Conservation (phyloP, 2,329 filamentous ascomycete species). For the Remersonia thermophila region DNA sequence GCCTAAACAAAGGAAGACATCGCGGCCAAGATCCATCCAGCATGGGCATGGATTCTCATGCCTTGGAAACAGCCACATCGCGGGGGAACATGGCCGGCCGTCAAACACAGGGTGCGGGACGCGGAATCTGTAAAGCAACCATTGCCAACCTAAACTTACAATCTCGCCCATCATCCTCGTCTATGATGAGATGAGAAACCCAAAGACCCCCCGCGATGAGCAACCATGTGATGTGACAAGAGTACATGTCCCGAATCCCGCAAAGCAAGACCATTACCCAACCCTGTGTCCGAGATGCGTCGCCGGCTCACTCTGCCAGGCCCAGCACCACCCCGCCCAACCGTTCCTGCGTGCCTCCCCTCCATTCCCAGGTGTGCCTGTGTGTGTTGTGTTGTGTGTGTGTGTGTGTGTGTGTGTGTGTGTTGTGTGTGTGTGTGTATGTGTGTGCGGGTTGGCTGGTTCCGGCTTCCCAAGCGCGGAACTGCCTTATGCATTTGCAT, state of each 20-base stretch:
- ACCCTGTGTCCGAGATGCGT: slow-evolving; percentile 1
- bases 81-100: not conserved
- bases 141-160: slow-evolving; percentile 19
- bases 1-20: no score
- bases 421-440: no score
- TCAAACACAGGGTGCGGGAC: slow-evolving; percentile 9
- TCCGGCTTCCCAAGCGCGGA: slow-evolving; percentile 1
- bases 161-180: slow-evolving; percentile 30
- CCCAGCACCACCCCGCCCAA: not conserved
- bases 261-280: slow-evolving; percentile 19
- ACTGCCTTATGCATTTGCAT: not conserved
- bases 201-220: slow-evolving; percentile 25
- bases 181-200: slow-evolving; percentile 31
- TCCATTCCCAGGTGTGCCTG: not conserved
- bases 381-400: not conserved
- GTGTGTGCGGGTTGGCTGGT: slow-evolving; percentile 6
- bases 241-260: slow-evolving; percentile 36
- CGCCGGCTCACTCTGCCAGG: not conserved
- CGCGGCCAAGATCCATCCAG: no score
- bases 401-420: no score
- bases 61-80: not conserved
- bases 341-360: not conserved
- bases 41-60: no score
- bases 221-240: slow-evolving; percentile 35
- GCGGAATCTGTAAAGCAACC: slow-evolving; percentile 1